Percentiles rank a stretch among this genome's conserved stretches.
These are phyloP conservation scores for Wickerhamiella domercqiae DNA, from an alignment of 805 yeast genomes.

Conservation along the genomic window DNA sequence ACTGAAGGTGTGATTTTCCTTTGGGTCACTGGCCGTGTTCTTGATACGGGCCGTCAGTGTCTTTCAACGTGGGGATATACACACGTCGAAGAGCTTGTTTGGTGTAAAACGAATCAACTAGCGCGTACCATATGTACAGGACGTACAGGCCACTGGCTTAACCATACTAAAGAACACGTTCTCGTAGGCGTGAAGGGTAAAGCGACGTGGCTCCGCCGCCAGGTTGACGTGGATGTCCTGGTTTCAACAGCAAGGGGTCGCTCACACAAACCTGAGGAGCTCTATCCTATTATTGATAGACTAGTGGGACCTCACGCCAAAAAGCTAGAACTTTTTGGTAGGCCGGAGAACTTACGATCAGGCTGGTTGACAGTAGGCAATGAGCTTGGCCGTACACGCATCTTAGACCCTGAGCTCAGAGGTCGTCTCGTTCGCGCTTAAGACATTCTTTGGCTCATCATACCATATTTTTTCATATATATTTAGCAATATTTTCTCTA, in stretches of 20 bases:
- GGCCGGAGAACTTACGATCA: conserved; percentile 68
- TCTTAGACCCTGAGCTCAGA: conserved; percentile 11
- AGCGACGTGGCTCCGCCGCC: conserved; percentile 36
- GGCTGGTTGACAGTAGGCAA: conserved; percentile 57
- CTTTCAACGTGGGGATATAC: conserved; percentile 69
- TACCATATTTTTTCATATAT: not conserved
- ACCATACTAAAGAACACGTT: conserved; percentile 85
- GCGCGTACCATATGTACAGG: conserved; percentile 87
- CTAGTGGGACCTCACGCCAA: conserved; percentile 63
- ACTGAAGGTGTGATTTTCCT: conserved; percentile 69
- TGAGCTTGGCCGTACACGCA: conserved; percentile 10
- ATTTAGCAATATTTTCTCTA: not conserved
- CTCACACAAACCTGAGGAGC: conserved; percentile 81
- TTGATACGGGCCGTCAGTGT: conserved; percentile 72
- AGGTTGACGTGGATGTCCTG: conserved; percentile 53
- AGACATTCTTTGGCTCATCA: too few relatives aligned
- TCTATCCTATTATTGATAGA: conserved; percentile 72
- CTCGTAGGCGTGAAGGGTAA: conserved; percentile 73
- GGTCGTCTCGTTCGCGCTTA: conserved; percentile 1
- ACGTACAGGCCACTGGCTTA: conserved; percentile 92
- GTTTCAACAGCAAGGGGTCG: conserved; percentile 81
- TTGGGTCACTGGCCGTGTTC: conserved; percentile 94
- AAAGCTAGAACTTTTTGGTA: conserved; percentile 79
- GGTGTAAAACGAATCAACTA: conserved; percentile 85
- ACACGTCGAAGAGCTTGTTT: conserved; percentile 63